phyloP scores from a whole-genome alignment of 2,329 filamentous ascomycete genomes.

The Xenosphaeropsis pyriputrescens region DNA sequence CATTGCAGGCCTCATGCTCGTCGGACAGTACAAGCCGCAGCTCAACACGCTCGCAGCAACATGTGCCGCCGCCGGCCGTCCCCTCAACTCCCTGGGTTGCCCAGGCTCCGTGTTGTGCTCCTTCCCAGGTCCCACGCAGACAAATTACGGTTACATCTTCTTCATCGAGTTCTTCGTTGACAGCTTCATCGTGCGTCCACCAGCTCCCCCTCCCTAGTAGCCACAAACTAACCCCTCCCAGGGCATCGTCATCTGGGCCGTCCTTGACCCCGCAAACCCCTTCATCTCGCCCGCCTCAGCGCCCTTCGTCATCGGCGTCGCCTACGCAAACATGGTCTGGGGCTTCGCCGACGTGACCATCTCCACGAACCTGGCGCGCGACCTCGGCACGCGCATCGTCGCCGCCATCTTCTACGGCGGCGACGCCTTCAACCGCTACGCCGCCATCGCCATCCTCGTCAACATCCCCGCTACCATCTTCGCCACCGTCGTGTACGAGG shows the following conservation, averaged over 20 bases:
- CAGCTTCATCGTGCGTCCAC: constrained; percentile 31
- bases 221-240: constrained; percentile 4
- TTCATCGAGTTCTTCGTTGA: constrained; percentile 44
- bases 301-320: constrained; percentile 39
- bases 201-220: too few species aligned
- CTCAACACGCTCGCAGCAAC: constrained; percentile 24
- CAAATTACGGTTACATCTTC: constrained; percentile 39
- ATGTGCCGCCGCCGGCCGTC: constrained; percentile 14
- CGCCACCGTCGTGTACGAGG: constrained; percentile 37
- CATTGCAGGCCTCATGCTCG: constrained; percentile 35
- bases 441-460: constrained; percentile 37
- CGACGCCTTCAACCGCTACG: constrained; percentile 33
- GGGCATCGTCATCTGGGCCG: constrained; percentile 41
- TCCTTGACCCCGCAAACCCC: constrained; percentile 41
- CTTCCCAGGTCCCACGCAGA: constrained; percentile 33
- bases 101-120: constrained; percentile 39
- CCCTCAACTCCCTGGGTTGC: constrained; percentile 28
- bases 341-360: constrained; percentile 39
- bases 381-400: constrained; percentile 42
- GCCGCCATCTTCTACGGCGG: constrained; percentile 40
- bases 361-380: constrained; percentile 39
- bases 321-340: constrained; percentile 32
- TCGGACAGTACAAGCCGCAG: constrained; percentile 40
- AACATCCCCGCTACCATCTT: constrained; percentile 42
- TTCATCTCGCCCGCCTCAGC: constrained; percentile 31